Evolutionary conservation across 768 basidiomycete species (phyloP).

Genomic region (Paxillus involutus): DNA sequence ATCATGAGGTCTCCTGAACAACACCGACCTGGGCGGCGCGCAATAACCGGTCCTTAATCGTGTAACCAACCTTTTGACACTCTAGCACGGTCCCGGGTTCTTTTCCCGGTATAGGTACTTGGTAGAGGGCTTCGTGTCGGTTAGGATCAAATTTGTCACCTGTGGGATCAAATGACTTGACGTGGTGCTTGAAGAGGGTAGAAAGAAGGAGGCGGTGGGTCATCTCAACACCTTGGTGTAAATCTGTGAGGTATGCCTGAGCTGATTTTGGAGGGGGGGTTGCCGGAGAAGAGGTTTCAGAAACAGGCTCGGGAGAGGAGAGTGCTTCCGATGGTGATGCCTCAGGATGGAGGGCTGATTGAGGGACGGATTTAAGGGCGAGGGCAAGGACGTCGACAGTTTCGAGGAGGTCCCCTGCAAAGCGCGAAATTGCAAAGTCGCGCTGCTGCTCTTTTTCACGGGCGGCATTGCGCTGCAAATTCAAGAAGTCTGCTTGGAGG

Average conservation of each 20-base stretch:
- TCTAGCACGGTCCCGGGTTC: slow-evolving; percentile 89
- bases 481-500: slow-evolving; percentile 92
- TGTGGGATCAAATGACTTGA: slow-evolving; percentile 88
- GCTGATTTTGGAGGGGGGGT: slow-evolving; percentile 48
- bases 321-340: slow-evolving; percentile 25
- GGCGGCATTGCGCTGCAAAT: slow-evolving; percentile 88
- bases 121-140: slow-evolving; percentile 91
- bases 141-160: slow-evolving; percentile 97
- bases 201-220: slow-evolving; percentile 89
- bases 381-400: slow-evolving; percentile 88
- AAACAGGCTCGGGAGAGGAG: slow-evolving; percentile 31
- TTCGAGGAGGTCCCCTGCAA: slow-evolving; percentile 87
- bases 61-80: slow-evolving; percentile 89
- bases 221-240: slow-evolving; percentile 87
- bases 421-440: slow-evolving; percentile 90
- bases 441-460: slow-evolving; percentile 90
- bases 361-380: slow-evolving; percentile 79
- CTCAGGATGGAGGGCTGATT: slow-evolving; percentile 38
- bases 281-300: slow-evolving; percentile 32
- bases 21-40: slow-evolving; percentile 97
- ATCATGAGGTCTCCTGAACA: slow-evolving; percentile 62
- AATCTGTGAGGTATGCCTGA: slow-evolving; percentile 59
- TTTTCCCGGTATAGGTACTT: slow-evolving; percentile 87
- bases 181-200: slow-evolving; percentile 88
- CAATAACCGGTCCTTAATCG: slow-evolving; percentile 90